Percentiles rank a stretch among this genome's conserved stretches.
Conservation (phyloP, 768 basidiomycete genomes). For the Neoboletus magnificus region DNA sequence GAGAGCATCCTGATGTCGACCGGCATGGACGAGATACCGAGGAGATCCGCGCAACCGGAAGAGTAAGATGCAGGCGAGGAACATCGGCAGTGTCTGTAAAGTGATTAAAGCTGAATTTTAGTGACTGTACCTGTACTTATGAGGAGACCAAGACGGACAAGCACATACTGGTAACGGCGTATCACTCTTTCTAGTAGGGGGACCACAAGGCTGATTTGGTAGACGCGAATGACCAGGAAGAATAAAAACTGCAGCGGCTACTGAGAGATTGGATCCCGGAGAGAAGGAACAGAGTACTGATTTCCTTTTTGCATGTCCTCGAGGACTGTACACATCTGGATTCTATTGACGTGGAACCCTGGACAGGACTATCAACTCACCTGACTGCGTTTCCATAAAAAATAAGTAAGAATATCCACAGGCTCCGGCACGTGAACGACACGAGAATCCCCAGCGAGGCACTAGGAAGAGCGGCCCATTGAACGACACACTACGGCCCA, state of each 20-base stretch:
- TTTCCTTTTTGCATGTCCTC: conserved; percentile 94
- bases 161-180: conserved; percentile 90
- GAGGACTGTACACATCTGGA: conserved; percentile 89
- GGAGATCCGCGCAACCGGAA: conserved; percentile 95
- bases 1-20: conserved; percentile 80
- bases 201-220: conserved; percentile 54
- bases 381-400: conserved; percentile 91
- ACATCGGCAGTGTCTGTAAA: conserved; percentile 80
- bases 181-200: conserved; percentile 67
- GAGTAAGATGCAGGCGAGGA: conserved; percentile 79
- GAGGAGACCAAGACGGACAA: conserved; percentile 72
- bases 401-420: conserved; percentile 82
- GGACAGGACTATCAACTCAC: neutral
- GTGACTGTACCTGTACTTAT: conserved; percentile 64
- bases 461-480: conserved; percentile 91
- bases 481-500: conserved; percentile 88
- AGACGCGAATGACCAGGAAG: conserved; percentile 75
- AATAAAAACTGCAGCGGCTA: conserved; percentile 72
- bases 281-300: conserved; percentile 96
- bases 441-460: conserved; percentile 82
- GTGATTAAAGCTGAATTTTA: conserved; percentile 3
- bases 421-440: conserved; percentile 58
- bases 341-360: conserved; percentile 98
- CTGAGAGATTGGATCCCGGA: conserved; percentile 82
- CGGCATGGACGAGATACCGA: conserved; percentile 86